phyloP scores from a whole-genome alignment of 305 asterid species.

The Fraxinus baroniana region DNA sequence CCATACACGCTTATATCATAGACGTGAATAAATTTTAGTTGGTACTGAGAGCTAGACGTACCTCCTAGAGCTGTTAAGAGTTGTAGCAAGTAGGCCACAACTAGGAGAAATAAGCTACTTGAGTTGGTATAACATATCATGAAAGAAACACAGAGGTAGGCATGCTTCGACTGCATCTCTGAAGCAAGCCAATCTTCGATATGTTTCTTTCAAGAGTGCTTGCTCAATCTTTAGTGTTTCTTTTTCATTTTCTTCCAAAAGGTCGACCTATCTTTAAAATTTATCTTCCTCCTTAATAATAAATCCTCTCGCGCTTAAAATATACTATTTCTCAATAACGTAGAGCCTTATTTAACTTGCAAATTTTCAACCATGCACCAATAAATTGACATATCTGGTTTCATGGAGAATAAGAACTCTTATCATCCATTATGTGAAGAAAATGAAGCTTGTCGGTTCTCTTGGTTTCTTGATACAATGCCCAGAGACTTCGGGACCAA shows the following conservation, averaged over 20 bases:
- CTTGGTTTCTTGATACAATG: conserved; percentile 22
- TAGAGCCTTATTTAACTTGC: not conserved
- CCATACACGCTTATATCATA: too few species aligned
- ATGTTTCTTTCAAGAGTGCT: not conserved
- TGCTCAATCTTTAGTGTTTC: not conserved
- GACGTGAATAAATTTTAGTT: too few species aligned
- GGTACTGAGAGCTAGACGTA: not conserved
- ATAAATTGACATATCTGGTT: not conserved
- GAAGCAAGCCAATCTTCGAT: not conserved
- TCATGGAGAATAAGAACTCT: conserved; percentile 17
- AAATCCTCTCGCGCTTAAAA: not conserved
- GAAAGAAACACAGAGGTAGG: not conserved
- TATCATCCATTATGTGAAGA: conserved; percentile 18
- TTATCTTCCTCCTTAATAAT: not conserved
- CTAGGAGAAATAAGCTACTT: not conserved
- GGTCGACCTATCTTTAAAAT: not conserved
- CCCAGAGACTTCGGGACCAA: conserved; percentile 37
- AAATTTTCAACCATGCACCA: not conserved
- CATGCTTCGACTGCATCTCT: not conserved
- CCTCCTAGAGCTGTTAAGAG: too few species aligned
- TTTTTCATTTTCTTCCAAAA: not conserved
- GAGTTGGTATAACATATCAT: not conserved
- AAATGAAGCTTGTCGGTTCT: conserved; percentile 29
- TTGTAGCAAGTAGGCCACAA: not conserved
- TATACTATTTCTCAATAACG: not conserved